Conservation (phyloP, 192 early-diverging fungal species). For the Backusella mclennaniae region DNA sequence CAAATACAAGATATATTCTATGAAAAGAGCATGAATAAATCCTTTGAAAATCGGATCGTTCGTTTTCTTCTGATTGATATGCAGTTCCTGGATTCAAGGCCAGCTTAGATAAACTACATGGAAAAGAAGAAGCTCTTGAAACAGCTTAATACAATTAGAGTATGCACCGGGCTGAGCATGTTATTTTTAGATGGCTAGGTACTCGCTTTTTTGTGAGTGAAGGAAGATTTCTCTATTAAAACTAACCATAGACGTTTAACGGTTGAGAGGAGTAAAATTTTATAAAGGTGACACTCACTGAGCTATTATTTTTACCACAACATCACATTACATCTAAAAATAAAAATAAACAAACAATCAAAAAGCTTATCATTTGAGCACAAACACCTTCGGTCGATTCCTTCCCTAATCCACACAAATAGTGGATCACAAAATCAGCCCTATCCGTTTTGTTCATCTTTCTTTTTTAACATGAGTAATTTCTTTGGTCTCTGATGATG, state of each 20-base stretch:
- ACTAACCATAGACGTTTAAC: not conserved
- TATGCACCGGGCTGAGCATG: not conserved
- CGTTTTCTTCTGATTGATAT: not conserved
- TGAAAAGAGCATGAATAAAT: too few relatives aligned
- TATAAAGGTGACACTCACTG: not conserved
- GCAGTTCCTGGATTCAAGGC: not conserved
- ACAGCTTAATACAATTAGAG: too few relatives aligned
- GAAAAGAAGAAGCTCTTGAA: too few relatives aligned
- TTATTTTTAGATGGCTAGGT: not conserved
- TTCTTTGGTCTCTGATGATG: not conserved
- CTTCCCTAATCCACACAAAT: not conserved
- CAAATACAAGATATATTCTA: too few relatives aligned
- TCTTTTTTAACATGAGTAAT: too few relatives aligned
- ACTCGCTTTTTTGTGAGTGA: not conserved
- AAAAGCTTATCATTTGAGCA: not conserved
- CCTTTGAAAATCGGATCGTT: too few relatives aligned
- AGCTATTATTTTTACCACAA: not conserved
- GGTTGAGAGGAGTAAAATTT: not conserved
- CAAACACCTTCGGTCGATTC: not conserved
- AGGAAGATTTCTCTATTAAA: not conserved
- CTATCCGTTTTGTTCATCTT: not conserved
- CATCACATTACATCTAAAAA: not conserved
- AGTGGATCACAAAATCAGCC: not conserved
- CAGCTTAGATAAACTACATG: too few relatives aligned
- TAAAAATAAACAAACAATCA: not conserved